Evolutionary conservation across 1,139 yeast species (phyloP).

Genomic region (Magnusiomyces sp.): DNA sequence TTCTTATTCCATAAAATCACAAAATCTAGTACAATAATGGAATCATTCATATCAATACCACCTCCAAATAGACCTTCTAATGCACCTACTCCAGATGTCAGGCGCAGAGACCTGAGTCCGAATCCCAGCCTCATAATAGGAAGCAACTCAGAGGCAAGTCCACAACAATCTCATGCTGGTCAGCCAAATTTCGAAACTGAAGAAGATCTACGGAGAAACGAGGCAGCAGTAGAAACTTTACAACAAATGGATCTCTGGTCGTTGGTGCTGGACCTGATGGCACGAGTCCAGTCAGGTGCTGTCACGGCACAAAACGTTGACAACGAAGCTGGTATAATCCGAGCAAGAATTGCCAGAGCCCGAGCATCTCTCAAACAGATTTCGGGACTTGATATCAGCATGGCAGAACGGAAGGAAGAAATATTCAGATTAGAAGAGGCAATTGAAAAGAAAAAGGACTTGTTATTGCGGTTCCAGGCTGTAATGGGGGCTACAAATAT

Average conservation of each 20-base stretch:
- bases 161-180: conserved; percentile 16
- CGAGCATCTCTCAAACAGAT: conserved; percentile 2
- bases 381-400: conserved; percentile 9
- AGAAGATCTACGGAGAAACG: conserved; percentile 7
- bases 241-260: conserved; percentile 14
- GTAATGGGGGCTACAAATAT: conserved; percentile 20
- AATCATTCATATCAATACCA: conserved; percentile 13
- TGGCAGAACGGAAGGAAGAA: conserved; percentile 10
- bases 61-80: conserved; percentile 4
- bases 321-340: conserved; percentile 13
- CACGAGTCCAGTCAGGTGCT: conserved; percentile 9
- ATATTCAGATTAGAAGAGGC: conserved; percentile 9
- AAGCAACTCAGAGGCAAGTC: not conserved
- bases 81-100: conserved; percentile 21
- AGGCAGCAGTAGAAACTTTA: conserved; percentile 8
- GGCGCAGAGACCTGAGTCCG: not conserved
- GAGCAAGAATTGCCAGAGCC: conserved; percentile 9
- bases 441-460: conserved; percentile 14
- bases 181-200: conserved; percentile 1
- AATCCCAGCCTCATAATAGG: not conserved
- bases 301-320: conserved; percentile 16
- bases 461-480: conserved; percentile 23
- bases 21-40: conserved; percentile 4
- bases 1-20: not conserved
- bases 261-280: conserved; percentile 13